Base-by-base conservation (phyloP, 148 eudicot genomes). In the Hydrangea macrophylla region DNA sequence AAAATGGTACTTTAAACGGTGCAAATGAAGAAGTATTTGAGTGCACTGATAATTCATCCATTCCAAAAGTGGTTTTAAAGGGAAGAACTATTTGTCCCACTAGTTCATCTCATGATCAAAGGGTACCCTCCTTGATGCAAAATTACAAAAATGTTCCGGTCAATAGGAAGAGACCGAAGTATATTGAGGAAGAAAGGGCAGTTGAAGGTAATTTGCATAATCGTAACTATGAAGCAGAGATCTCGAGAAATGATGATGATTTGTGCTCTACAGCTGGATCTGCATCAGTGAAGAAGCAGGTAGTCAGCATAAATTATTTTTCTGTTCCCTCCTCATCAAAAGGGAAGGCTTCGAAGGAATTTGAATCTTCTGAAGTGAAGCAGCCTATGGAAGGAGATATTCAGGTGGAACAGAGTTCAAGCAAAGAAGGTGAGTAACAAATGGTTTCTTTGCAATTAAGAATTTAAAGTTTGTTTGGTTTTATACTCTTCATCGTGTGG, bases 201-300 rank as follows among this genome's bases (percentile, higher is more conserved):
- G 60, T 44, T 32, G 63, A 68, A 56, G 70, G 71, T 67, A 75
- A 79, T 70, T 33, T 32, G 67, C 54, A 39, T 26, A 68, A 64
- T 50, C 26, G 65, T 68, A 62, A 86, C 6, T 64, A 37, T 7
- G 78, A 70, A 62, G 40, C 60, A 15, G 76, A 65, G 55, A 80
- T 68, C 35, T 64, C 62, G 20, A 75, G 81, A 68, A 48, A 67
- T 39, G 86, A 86, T 58, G 91, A 85, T 78, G 96, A 92, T 63
- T 55, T 82, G 83, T 78, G 82, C 75, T 90, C 98, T 2, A 90
- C 98, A 0, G 98, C 90, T 25, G 96, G 86, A 78, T 94, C 98
- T 22, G 79, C 88, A 26, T 73, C 89, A 1, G 77, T 74, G 11
- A 90, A 90, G 80, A 90, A 77, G 66, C 96, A 77, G 62, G 58